phyloP scores from a whole-genome alignment of 371 early-diverging fungal genomes.

The Syncephalastrum sp. region DNA sequence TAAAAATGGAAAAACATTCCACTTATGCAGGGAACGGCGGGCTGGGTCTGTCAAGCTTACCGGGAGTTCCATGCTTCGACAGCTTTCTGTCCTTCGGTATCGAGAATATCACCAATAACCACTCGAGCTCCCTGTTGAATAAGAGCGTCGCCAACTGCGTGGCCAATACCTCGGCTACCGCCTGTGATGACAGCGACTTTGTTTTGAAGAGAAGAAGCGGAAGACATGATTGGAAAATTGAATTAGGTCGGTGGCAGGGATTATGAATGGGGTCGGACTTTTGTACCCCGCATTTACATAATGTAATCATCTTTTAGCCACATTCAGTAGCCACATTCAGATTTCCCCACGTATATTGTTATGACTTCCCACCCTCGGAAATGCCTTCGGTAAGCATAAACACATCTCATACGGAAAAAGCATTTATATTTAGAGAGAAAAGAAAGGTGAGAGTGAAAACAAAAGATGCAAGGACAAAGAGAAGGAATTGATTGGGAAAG shows the following conservation, averaged over 20 bases:
- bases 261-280: too few relatives aligned
- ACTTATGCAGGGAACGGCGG: background rate
- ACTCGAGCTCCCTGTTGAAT: conserved; percentile 52
- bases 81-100: conserved; percentile 34
- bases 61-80: conserved; percentile 38
- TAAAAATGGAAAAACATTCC: background rate
- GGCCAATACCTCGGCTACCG: conserved; percentile 60
- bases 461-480: conserved; percentile 7
- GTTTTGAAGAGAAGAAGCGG: conserved; percentile 1
- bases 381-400: too few relatives aligned
- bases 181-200: conserved; percentile 73
- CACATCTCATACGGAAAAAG: too few relatives aligned
- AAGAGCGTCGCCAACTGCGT: conserved; percentile 45
- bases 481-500: conserved; percentile 2
- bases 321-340: too few relatives aligned
- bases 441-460: background rate
- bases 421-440: too few relatives aligned
- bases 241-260: too few relatives aligned
- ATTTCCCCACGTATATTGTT: too few relatives aligned
- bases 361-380: too few relatives aligned
- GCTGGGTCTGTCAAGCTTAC: conserved; percentile 15
- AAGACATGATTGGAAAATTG: too few relatives aligned
- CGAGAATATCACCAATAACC: conserved; percentile 62
- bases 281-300: too few relatives aligned
- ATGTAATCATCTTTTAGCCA: too few relatives aligned